Base-by-base conservation (phyloP, 352 stramenopile genomes). In the Phytophthora cajani region DNA sequence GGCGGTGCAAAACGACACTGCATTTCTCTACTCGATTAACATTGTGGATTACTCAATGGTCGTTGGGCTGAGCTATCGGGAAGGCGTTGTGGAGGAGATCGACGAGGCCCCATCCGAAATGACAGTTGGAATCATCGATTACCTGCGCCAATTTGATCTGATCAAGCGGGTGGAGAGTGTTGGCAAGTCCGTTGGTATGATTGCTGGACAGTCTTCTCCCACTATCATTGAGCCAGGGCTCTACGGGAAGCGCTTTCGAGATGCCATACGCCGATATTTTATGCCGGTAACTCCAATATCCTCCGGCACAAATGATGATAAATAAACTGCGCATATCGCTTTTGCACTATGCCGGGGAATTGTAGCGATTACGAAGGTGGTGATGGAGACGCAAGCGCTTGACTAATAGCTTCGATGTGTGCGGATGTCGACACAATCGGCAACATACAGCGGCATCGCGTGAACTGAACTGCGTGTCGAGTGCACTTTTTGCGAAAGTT, bases 21-120 rank as follows among this genome's bases (percentile, higher is more conserved):
- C 90, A 23, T 99, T 99, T 72, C 87, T 99, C 46, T 97, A 90
- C 49, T 98, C 98, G 36, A 98, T 99, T 61, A 99, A 99, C 78
- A 98, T 99, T 44, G 88, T 99, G 53, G 98, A 99, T 79, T 99
- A 99, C 66, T 99, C 96, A 16, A 98, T 99, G 81, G 82, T 99
- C n/a, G 91, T 99, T 10, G 78, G 98, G 61, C 58, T 98, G 87
- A 77, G 71, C 25, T 61, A 54, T 64, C 54, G 66, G 84, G 46
- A 67, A 11, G 64, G 91, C 73, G 64, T 76, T 1, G 69, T 63
- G 21, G 56, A 62, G 10, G 61, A 73, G 11, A 68, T 79, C 19
- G 71, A 78, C 32, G 62, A 72, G 7, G 27, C 54, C 6, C 79
- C 77, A 60, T 85, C 80, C 0, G 78, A 88, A 69, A 97, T 99